These are phyloP conservation scores for Eutrema heterophyllum DNA, from an alignment of 345 rosid species.

Conservation along the genomic window DNA sequence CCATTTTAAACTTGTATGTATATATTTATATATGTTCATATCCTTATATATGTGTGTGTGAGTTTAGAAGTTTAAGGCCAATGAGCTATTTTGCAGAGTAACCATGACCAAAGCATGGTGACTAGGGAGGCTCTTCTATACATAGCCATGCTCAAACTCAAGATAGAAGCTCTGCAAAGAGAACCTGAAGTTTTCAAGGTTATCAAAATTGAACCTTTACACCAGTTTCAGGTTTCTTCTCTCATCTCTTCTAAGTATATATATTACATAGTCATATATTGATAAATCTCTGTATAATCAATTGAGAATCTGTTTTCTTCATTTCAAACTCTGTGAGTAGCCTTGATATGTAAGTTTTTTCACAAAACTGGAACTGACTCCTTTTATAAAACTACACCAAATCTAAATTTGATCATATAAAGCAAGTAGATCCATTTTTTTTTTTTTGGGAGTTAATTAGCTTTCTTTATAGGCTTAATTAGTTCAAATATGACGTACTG, in stretches of 20 bases:
- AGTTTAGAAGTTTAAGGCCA: background rate
- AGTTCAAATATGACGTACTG: background rate
- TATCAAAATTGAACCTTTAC: slow-evolving; percentile 34
- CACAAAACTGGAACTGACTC: background rate
- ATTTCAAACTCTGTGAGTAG: background rate
- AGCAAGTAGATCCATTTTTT: background rate
- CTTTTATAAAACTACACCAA: background rate
- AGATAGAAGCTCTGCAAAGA: slow-evolving; percentile 49
- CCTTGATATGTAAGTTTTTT: background rate
- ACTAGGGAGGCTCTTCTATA: slow-evolving; percentile 43
- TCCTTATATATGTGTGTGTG: background rate
- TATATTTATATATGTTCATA: background rate
- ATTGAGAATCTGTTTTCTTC: background rate
- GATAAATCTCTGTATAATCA: background rate
- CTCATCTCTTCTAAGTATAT: background rate
- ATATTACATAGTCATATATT: background rate
- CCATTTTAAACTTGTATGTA: slow-evolving; percentile 50
- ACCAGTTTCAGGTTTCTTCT: slow-evolving; percentile 46
- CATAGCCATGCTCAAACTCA: slow-evolving; percentile 53
- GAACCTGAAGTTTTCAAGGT: slow-evolving; percentile 40
- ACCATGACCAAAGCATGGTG: slow-evolving; percentile 41
- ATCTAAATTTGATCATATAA: background rate
- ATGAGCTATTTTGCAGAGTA: slow-evolving; percentile 5
- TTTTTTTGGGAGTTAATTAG: background rate
- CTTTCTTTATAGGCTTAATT: background rate